Conservation (phyloP, 2,329 filamentous ascomycete genomes). For the Aspergillus sp. region DNA sequence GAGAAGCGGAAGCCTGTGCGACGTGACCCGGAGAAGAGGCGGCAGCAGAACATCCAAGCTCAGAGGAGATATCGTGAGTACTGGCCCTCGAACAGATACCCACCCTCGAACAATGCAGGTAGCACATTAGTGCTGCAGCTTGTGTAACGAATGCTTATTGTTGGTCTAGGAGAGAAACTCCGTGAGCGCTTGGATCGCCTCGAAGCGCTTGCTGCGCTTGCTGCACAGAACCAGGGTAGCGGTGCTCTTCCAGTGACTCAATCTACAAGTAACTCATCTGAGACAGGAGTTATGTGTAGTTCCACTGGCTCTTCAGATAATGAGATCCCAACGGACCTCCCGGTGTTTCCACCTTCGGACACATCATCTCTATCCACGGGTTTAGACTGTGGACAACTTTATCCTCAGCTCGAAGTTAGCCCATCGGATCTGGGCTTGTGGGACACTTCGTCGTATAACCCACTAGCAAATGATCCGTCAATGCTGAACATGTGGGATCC, state of each 20-base stretch:
- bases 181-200: slow-evolving; percentile 16
- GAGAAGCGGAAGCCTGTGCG: slow-evolving; percentile 22
- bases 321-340: background rate
- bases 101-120: background rate
- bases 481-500: slow-evolving; percentile 8
- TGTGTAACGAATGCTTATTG: background rate
- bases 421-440: slow-evolving; percentile 1
- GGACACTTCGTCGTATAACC: background rate
- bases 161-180: slow-evolving; percentile 16
- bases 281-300: background rate
- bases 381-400: background rate
- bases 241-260: background rate
- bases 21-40: slow-evolving; percentile 22
- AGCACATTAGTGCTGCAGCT: background rate
- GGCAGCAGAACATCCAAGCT: slow-evolving; percentile 24
- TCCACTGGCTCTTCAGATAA: background rate
- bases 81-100: background rate
- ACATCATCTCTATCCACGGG: background rate
- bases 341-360: background rate
- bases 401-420: background rate
- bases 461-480: background rate
- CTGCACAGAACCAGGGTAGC: background rate
- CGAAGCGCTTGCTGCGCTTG: slow-evolving; percentile 14
- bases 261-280: background rate
- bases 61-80: slow-evolving; percentile 22